Evolutionary conservation across 768 basidiomycete species (phyloP).

Genomic region (Leccinum disarticulatum): DNA sequence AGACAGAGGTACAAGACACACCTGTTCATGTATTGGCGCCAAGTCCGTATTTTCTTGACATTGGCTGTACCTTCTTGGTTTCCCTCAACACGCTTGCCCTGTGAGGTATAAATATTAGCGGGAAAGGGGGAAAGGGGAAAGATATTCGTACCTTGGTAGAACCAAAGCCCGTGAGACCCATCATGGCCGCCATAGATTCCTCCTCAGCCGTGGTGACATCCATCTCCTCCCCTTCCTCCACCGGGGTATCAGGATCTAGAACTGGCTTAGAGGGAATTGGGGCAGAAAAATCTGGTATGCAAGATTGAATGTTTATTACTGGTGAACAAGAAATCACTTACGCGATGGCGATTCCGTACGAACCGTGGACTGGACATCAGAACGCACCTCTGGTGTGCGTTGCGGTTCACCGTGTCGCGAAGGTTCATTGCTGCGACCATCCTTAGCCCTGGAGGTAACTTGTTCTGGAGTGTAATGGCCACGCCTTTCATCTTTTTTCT

Average conservation of each 20-base stretch:
- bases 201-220: conserved; percentile 65
- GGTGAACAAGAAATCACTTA: conserved; percentile 7
- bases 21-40: conserved; percentile 99
- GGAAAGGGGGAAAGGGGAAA: neutral
- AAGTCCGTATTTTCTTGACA: conserved; percentile 83
- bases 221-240: conserved; percentile 52
- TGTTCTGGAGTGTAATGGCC: conserved; percentile 42
- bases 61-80: conserved; percentile 72
- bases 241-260: conserved; percentile 43
- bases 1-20: conserved; percentile 29
- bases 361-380: conserved; percentile 13
- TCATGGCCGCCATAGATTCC: conserved; percentile 81
- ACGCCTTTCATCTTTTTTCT: conserved; percentile 38
- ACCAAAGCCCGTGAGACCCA: conserved; percentile 89
- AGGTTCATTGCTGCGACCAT: conserved; percentile 24
- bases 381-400: conserved; percentile 18
- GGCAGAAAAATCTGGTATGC: conserved; percentile 8
- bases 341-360: conserved; percentile 14
- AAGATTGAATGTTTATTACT: neutral
- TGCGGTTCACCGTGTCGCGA: conserved; percentile 24
- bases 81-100: conserved; percentile 80
- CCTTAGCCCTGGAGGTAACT: conserved; percentile 32
- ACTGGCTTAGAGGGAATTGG: conserved; percentile 30
- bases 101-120: conserved; percentile 4
- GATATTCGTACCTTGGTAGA: conserved; percentile 70